Conservation (phyloP, 129 eudicot genomes). For the Heracleum sosnowskyi region DNA sequence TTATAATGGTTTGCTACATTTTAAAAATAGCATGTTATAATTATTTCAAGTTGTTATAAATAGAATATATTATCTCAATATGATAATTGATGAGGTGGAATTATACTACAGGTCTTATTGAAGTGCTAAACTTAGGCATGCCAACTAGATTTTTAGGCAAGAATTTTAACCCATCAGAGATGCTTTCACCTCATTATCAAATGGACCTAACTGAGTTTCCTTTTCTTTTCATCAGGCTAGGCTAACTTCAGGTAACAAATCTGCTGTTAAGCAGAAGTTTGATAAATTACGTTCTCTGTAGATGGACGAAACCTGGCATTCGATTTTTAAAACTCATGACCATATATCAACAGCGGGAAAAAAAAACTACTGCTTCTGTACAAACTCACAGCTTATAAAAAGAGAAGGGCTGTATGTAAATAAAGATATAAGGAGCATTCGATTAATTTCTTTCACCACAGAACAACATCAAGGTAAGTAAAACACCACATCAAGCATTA, state of each 20-base stretch:
- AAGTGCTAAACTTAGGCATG: too few relatives aligned
- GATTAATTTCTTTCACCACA: background rate
- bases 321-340: background rate
- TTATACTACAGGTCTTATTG: too few relatives aligned
- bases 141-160: too few relatives aligned
- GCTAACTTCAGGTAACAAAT: background rate
- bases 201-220: too few relatives aligned
- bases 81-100: too few relatives aligned
- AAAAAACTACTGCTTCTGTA: background rate
- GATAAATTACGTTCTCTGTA: too few relatives aligned
- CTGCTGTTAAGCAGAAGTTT: background rate
- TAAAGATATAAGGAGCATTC: background rate
- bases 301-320: background rate
- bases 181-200: too few relatives aligned
- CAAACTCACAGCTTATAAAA: background rate
- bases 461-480: background rate
- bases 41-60: too few relatives aligned
- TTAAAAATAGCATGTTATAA: too few relatives aligned
- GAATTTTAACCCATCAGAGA: too few relatives aligned
- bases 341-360: background rate
- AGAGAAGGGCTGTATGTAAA: background rate
- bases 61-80: too few relatives aligned
- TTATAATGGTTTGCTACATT: too few relatives aligned
- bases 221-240: background rate
- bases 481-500: constrained; percentile 2